phyloP scores from a whole-genome alignment of 1,284 basidiomycete genomes.

The Cryptococcus maquisensis region DNA sequence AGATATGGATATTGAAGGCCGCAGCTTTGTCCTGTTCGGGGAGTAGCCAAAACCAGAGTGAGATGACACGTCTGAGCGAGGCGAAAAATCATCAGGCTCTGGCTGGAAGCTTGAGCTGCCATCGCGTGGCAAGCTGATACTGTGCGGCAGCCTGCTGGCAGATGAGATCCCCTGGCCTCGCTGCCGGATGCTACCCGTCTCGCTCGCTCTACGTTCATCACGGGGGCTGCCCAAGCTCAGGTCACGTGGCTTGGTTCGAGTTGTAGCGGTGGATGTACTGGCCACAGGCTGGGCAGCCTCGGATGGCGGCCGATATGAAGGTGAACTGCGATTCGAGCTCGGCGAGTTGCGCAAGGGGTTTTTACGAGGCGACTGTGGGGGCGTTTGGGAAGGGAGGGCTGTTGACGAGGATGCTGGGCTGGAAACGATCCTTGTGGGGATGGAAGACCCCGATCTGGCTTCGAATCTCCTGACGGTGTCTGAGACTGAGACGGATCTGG shows the following conservation, averaged over 20 bases:
- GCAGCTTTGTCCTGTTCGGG: background rate
- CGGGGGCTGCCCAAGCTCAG: background rate
- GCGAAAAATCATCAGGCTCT: background rate
- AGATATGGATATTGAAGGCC: constrained; percentile 9
- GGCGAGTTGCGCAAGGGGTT: background rate
- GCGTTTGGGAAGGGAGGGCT: background rate
- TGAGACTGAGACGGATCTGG: constrained; percentile 5
- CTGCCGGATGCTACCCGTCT: background rate
- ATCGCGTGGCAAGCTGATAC: background rate
- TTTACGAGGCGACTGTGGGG: background rate
- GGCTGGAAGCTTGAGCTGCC: background rate
- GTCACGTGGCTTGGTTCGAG: background rate
- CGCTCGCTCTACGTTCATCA: background rate
- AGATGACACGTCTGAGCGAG: background rate
- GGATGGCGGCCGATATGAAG: background rate
- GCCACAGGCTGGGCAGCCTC: background rate
- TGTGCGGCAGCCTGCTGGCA: constrained; percentile 2
- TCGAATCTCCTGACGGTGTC: constrained; percentile 12
- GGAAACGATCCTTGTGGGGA: constrained; percentile 2
- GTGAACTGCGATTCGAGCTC: background rate
- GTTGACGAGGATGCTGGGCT: background rate
- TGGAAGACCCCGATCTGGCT: background rate
- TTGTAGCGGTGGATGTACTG: background rate
- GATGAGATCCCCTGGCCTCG: background rate
- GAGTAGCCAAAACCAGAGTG: background rate